Evolutionary conservation across 805 yeast species (phyloP).

Genomic region (Kodamaea kaohsiungensis): DNA sequence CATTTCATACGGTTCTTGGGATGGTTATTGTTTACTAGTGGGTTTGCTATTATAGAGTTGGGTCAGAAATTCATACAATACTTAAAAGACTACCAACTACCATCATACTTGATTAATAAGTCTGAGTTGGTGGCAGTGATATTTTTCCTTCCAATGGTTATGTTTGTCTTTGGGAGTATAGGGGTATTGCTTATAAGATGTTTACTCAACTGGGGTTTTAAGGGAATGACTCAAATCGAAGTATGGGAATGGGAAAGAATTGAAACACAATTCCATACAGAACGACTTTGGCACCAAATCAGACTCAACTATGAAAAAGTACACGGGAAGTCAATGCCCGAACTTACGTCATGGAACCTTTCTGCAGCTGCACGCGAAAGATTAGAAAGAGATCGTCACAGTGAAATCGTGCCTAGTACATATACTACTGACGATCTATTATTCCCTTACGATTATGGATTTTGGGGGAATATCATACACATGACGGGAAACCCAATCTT

Average conservation of each 20-base stretch:
- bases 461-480: constrained; percentile 51
- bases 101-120: constrained; percentile 55
- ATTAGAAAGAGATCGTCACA: not conserved
- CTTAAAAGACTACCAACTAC: constrained; percentile 52
- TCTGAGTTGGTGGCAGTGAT: constrained; percentile 57
- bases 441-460: constrained; percentile 82
- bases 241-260: constrained; percentile 88
- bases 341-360: constrained; percentile 46
- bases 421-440: constrained; percentile 64
- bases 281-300: constrained; percentile 53
- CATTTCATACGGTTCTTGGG: constrained; percentile 75
- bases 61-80: constrained; percentile 39
- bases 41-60: constrained; percentile 46
- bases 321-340: constrained; percentile 44
- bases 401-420: constrained; percentile 27
- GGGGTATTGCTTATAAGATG: constrained; percentile 62
- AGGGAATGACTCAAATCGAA: constrained; percentile 88
- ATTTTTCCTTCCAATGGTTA: constrained; percentile 52
- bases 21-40: constrained; percentile 60
- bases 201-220: constrained; percentile 48
- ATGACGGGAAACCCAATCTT: constrained; percentile 62
- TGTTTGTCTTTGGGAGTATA: constrained; percentile 63
- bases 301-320: constrained; percentile 43
- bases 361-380: constrained; percentile 2
- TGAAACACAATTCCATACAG: constrained; percentile 60